Base-by-base conservation (phyloP, 345 rosid genomes). In the Citrus mangshanensis region DNA sequence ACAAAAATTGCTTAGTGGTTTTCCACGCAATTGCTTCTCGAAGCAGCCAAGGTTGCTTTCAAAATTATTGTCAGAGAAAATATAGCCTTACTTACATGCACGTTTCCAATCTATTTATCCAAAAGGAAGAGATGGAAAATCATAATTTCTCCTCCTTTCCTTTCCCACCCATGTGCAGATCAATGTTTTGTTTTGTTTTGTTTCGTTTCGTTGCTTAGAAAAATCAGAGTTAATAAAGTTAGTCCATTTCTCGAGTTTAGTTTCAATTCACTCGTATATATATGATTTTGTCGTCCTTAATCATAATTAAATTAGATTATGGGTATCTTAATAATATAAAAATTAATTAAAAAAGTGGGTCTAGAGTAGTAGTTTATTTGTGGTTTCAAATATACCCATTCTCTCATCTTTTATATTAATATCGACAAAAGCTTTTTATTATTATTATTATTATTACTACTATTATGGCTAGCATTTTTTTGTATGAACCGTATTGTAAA, bases 71-170 rank as follows among this genome's bases (percentile, higher is more conserved):
- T 60, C 77, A 46, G 38, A 80, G 8, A 65, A 77, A 54, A 25
- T 28, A 37, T 40, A 42, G 75, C 86, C 84, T 59, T 56, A 77
- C 73, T 59, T 56, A 77, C 73, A 64, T 61, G 1, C 58, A 22
- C 58, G 73, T 77, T 80, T 73, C 70, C 83, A 74, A 68, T 27
- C 76, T 62, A 62, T 77, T 61, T 77, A 77, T 83, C 81, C 77
- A 32, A 51, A 73, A 37, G 6, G 32, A 63, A 28, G 7, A 14
- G 21, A 64, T 14, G 25, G 1, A 14, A 63, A 65, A 60, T 67
- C 75, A 68, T 61, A 56, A 19, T 30, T 79, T 27, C 2, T 46
- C 55, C 68, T 21, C 54, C 65, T 1, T 42, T 42, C 49, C 1
- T 46, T 7, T 27, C 34, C 68, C 61, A 21, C n/a, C 6, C 67